Evolutionary conservation across 495 filamentous ascomycete genomes (phyloP), one percentile per base, ranked within the genome.

Genomic region (Zalerion maritima): DNA sequence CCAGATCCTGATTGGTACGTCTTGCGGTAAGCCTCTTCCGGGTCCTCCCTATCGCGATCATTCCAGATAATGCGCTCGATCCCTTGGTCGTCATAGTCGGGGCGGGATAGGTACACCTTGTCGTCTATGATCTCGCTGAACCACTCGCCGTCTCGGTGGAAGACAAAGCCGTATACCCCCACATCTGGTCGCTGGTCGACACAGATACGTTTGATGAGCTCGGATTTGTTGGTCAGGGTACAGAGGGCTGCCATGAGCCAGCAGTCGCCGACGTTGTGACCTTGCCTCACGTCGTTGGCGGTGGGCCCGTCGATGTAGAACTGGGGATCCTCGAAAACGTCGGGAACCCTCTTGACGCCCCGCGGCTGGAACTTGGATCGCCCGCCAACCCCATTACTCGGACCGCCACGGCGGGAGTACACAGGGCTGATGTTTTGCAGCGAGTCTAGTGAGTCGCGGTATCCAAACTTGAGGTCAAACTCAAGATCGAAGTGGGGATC

Each of bases 161-260:
- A 94, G 6, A 94, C 85, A 46, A 94, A 94, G 0, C 87, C 86
- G 43, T 96, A 94, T 11, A 93, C 84, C 4, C 87, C 87, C 16
- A 92, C 72, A 25, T 66, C 58, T 45, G 87, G 74, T 45, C 94
- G 70, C 10, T 69, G 60, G 12, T 70, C 75, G n/a, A 94, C 81
- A 45, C 86, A 96, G 8, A 94, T 64, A 26, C 65, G 70, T 42
- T 85, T 71, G 31, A 94, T 80, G 36, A 94, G 54, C 0, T 70
- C 75, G 18, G 70, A 57, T 54, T 87, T 84, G 45, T 84, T 87
- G 21, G 72, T 76, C 35, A 94, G 64, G 1, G 82, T 87, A 36
- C 75, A 82, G 26, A 96, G 49, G 6, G 83, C 86, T 14, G 85
- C 78, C 61, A 94, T 69, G 30, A 94, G 65, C 85, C 86, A 94